phyloP scores from a whole-genome alignment of 2,329 filamentous ascomycete genomes.

The Beauveria caledonica region DNA sequence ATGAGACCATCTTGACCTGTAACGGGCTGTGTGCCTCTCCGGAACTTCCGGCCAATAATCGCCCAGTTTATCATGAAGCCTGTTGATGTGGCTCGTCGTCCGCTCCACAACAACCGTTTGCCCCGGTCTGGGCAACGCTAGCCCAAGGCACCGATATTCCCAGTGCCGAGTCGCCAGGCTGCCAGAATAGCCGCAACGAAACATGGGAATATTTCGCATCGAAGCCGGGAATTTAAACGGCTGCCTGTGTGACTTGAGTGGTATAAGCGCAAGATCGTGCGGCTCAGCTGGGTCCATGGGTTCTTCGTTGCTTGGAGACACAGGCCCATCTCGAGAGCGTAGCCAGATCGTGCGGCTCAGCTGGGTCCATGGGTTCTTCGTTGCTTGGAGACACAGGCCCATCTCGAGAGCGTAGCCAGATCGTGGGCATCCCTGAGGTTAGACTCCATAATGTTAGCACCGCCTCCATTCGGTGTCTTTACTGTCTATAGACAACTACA shows the following conservation, averaged over 20 bases:
- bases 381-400: no score
- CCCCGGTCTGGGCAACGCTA: neutral
- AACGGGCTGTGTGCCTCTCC: neutral
- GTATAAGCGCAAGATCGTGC: neutral
- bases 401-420: neutral
- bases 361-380: no score
- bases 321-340: no score
- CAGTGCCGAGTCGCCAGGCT: conserved; percentile 7
- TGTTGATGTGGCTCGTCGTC: conserved; percentile 12
- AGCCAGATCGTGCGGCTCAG: neutral
- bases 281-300: neutral
- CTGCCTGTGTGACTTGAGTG: neutral
- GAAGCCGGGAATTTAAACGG: neutral
- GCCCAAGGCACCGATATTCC: conserved; percentile 24
- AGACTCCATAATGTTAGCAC: no score
- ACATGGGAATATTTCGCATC: neutral
- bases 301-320: no score
- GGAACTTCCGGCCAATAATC: conserved; percentile 16
- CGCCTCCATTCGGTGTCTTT: neutral
- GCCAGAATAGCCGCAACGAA: neutral
- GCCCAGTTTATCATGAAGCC: conserved; percentile 22
- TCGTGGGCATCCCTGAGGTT: neutral
- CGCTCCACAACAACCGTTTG: neutral
- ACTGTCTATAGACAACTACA: neutral
- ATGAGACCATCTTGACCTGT: neutral